Evolutionary conservation across 257 asterid species (phyloP), one percentile per base, ranked within the genome.

Genomic region (Knoxia roxburghii): DNA sequence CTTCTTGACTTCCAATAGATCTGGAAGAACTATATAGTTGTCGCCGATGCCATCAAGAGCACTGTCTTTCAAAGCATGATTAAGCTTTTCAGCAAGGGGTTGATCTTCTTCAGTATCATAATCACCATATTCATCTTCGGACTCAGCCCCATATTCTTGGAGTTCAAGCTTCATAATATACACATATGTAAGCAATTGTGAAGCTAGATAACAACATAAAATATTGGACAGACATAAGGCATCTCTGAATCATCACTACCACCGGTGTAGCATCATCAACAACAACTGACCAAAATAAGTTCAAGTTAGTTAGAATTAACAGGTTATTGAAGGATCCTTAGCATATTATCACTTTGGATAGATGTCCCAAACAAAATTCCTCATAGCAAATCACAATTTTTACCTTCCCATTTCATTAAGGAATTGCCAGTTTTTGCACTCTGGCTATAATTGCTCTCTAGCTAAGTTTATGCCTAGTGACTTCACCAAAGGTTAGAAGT

Each of bases 91-190:
- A 23, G 73, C 77, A 46, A 93, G 87, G 65, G 92, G 69, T 65
- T 80, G 88, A 49, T 78, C 77, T 67, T 86, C 85, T 32, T 74
- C 91, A 49, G 65, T 72, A 71, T 72, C 71, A 74, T 60, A 79
- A 56, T 67, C 86, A 59, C 57, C 69, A 71, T 60, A 74, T 49
- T 83, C 91, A 48, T 84, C 95, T 67, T 86, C 96, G 43, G 77
- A 43, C 26, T 88, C 90, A 27, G 80, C 41, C 37, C 86, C 91
- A 75, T 93, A 93, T 80, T 93, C 97, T 39, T 88, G 77, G 82
- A 81, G 87, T 77, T 88, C 89, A 69, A 88, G 95, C 99, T 93
- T 84, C 72, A 75, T 41, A 24, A 48, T 54, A 61, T 39, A 71
- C 35, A 54, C 41, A 55, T 18, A 46, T 2, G 60, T 71, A 45